Conservation (phyloP, 768 basidiomycete genomes). For the Suillus variegatus region DNA sequence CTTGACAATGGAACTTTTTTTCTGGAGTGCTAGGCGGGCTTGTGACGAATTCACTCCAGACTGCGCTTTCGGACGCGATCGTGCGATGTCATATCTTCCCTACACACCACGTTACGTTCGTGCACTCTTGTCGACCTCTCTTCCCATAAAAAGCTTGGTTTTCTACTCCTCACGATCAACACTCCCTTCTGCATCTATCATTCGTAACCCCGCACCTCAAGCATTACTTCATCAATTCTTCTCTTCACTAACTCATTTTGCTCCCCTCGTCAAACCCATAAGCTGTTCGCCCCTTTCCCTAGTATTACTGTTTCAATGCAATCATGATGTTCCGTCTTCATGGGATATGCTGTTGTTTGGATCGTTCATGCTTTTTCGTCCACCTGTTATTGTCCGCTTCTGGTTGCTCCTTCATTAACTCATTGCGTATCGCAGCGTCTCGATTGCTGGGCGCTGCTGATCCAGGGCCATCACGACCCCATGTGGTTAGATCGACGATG, state of each 20-base stretch:
- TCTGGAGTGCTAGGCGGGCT: not conserved
- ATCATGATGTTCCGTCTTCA: not conserved
- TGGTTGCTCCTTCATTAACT: not conserved
- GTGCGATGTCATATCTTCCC: not conserved
- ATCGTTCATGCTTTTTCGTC: not conserved
- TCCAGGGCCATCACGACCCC: not conserved
- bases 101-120: not conserved
- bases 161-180: not conserved
- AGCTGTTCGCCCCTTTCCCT: not conserved
- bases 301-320: not conserved
- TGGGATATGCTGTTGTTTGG: not conserved
- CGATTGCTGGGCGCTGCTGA: not conserved
- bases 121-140: not conserved
- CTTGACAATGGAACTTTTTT: not conserved
- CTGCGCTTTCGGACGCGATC: not conserved
- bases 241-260: not conserved
- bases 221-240: not conserved
- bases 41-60: not conserved
- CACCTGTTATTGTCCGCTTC: not conserved
- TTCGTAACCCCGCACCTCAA: not conserved
- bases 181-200: not conserved
- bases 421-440: not conserved
- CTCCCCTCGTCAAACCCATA: not conserved
- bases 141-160: not conserved
- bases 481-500: not conserved